phyloP scores from a whole-genome alignment of 177 flowering plant species.

The Tripterygium wilfordii region DNA sequence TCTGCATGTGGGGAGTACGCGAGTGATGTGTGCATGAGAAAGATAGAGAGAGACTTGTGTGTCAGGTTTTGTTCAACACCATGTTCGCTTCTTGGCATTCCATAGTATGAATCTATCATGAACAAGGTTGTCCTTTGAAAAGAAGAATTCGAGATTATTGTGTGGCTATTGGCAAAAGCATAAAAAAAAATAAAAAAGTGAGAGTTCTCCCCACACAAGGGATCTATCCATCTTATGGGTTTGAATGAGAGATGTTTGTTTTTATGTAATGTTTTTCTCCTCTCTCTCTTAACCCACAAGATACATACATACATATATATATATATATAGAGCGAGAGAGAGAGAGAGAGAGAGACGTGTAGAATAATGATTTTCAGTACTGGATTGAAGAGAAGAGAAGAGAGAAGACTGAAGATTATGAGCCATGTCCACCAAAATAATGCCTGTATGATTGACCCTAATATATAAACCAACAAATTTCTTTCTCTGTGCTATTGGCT shows the following conservation, averaged over 20 bases:
- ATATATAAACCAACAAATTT: constrained; percentile 36
- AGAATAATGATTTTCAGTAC: constrained; percentile 11
- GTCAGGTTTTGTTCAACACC: constrained; percentile 9
- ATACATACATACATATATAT: no score
- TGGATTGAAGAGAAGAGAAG: no score
- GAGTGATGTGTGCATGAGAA: not conserved
- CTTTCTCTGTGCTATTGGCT: constrained; percentile 14
- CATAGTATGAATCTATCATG: not conserved
- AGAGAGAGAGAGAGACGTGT: no score
- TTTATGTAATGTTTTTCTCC: constrained; percentile 7
- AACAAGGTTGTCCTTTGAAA: not conserved
- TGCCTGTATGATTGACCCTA: constrained; percentile 54
- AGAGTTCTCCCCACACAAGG: constrained; percentile 1
- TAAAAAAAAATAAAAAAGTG: constrained; percentile 3
- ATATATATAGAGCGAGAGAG: no score
- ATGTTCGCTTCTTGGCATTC: constrained; percentile 1
- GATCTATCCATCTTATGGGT: not conserved
- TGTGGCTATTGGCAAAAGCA: constrained; percentile 11
- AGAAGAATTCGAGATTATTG: not conserved
- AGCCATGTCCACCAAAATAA: constrained; percentile 40
- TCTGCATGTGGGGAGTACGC: no score
- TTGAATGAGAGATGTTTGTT: constrained; percentile 17
- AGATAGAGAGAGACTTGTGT: no score
- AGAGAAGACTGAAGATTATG: no score
- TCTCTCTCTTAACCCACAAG: constrained; percentile 1